Evolutionary conservation across 768 basidiomycete genomes (phyloP).

Genomic region (Collybiopsis confluens): DNA sequence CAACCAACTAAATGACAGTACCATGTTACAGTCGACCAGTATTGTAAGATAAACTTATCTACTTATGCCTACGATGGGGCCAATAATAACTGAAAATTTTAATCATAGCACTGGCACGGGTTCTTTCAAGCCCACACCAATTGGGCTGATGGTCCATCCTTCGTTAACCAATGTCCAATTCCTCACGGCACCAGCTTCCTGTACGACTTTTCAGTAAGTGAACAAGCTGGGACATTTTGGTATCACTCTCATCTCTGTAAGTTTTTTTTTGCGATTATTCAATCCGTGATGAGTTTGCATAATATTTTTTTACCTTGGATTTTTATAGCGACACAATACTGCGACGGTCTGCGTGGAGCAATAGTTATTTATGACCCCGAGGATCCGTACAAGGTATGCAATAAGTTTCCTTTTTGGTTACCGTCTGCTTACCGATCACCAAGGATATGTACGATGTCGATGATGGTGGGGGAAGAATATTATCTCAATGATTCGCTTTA

Average conservation of each 20-base stretch:
- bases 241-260: background rate
- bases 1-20: no score
- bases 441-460: slow-evolving; percentile 18
- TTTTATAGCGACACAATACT: no score
- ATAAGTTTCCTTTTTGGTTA: no score
- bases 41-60: no score
- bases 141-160: slow-evolving; percentile 21
- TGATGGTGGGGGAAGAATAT: slow-evolving; percentile 12
- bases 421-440: no score
- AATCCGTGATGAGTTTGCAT: no score
- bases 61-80: no score
- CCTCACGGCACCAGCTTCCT: slow-evolving; percentile 22
- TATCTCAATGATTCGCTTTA: background rate
- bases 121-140: slow-evolving; percentile 7
- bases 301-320: no score
- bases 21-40: no score
- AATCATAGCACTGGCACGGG: slow-evolving; percentile 25
- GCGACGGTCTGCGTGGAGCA: slow-evolving; percentile 10
- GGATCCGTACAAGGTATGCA: no score
- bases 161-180: slow-evolving; percentile 32
- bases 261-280: slow-evolving; percentile 23
- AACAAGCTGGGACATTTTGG: slow-evolving; percentile 26
- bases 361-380: slow-evolving; percentile 14
- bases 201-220: slow-evolving; percentile 24
- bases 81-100: no score